These are phyloP conservation scores for Balakata baccata DNA, from an alignment of 345 rosid genomes.

Conservation along the genomic window DNA sequence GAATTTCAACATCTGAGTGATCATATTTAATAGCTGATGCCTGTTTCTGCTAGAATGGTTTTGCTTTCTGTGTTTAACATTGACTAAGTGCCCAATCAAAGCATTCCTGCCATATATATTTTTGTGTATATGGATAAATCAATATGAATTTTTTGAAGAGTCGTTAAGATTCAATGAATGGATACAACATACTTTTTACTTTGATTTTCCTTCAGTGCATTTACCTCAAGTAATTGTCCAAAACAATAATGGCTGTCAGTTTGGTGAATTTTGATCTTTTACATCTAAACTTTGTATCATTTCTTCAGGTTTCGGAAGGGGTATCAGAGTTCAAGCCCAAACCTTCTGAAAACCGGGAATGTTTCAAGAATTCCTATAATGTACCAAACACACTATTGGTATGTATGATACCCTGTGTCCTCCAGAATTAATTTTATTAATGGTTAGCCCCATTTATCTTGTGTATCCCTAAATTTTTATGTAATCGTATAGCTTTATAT, in stretches of 20 bases:
- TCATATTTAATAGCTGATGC: slow-evolving; percentile 5
- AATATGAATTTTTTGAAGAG: neutral
- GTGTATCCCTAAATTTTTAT: neutral
- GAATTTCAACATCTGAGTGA: neutral
- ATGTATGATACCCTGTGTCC: slow-evolving; percentile 8
- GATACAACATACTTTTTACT: neutral
- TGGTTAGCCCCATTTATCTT: neutral
- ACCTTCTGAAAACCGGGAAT: slow-evolving; percentile 76
- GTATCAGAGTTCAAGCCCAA: slow-evolving; percentile 83
- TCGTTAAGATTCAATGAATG: neutral
- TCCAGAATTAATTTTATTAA: neutral
- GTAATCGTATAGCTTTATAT: neutral
- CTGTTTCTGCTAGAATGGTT: neutral
- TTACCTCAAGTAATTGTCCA: neutral
- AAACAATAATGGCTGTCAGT: neutral
- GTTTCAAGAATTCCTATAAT: slow-evolving; percentile 61
- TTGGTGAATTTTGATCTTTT: neutral
- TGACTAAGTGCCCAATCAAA: slow-evolving; percentile 2
- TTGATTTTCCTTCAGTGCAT: neutral
- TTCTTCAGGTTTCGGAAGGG: slow-evolving; percentile 71
- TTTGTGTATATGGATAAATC: neutral
- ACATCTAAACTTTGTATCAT: neutral
- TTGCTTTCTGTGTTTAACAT: neutral
- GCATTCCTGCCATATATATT: neutral
- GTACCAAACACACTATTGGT: slow-evolving; percentile 77